Conservation (phyloP, 805 yeast genomes). For the Hanseniaspora mollemarum region DNA sequence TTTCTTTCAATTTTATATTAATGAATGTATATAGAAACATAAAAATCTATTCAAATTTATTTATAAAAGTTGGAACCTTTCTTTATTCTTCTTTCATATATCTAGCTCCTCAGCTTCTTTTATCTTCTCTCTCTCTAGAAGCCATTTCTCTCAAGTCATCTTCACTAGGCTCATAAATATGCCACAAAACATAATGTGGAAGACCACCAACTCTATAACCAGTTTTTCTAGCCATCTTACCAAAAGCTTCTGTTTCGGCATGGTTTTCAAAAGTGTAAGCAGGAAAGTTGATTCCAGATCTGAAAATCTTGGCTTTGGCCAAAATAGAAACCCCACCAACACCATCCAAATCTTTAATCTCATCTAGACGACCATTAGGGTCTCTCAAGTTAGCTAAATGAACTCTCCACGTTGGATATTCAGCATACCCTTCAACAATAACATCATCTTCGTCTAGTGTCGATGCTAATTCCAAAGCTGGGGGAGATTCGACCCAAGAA, state of each 20-base stretch:
- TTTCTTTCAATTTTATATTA: slow-evolving; percentile 5
- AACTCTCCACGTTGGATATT: slow-evolving; percentile 75
- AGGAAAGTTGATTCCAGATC: slow-evolving; percentile 74
- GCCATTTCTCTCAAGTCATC: slow-evolving; percentile 67
- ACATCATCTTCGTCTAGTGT: slow-evolving; percentile 68
- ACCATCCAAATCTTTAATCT: slow-evolving; percentile 65
- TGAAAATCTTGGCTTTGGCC: slow-evolving; percentile 60
- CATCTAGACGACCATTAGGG: slow-evolving; percentile 46
- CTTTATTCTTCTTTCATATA: no score
- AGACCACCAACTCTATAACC: slow-evolving; percentile 77
- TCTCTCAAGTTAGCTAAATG: slow-evolving; percentile 67
- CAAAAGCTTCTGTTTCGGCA: slow-evolving; percentile 83
- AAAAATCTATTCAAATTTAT: no score
- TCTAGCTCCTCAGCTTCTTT: slow-evolving; percentile 34
- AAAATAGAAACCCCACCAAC: slow-evolving; percentile 79
- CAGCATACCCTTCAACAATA: slow-evolving; percentile 79
- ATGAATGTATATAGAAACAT: no score
- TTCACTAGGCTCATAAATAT: slow-evolving; percentile 79
- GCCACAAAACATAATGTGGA: slow-evolving; percentile 86
- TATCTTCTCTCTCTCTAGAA: slow-evolving; percentile 52
- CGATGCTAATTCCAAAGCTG: slow-evolving; percentile 56
- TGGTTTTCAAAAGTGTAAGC: slow-evolving; percentile 75
- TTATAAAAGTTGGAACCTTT: no score
- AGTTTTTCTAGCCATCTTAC: slow-evolving; percentile 66
- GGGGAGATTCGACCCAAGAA: slow-evolving; percentile 86